phyloP scores from a whole-genome alignment of 129 eudicot genomes.

The Arctium lappa region DNA sequence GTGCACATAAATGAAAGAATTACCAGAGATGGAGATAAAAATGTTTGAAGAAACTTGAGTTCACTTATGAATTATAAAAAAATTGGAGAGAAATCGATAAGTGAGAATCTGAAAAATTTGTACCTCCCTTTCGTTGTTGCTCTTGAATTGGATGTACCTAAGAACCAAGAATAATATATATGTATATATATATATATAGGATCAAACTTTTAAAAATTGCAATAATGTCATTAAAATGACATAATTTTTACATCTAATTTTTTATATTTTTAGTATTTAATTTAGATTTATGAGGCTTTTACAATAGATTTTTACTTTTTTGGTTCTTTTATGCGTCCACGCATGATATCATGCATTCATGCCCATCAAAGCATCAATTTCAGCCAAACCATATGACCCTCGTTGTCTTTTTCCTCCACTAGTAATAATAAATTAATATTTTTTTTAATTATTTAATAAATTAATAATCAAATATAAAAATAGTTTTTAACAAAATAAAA shows the following conservation, averaged over 20 bases:
- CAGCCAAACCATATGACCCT: not conserved
- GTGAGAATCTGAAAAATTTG: too few species aligned
- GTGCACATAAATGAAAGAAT: not conserved
- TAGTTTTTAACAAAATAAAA: too few species aligned
- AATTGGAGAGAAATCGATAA: too few species aligned
- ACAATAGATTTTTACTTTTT: too few species aligned
- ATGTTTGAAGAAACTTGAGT: not conserved
- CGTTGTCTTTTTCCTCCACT: not conserved
- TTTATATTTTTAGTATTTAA: not conserved
- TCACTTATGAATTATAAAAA: not conserved
- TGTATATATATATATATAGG: not conserved
- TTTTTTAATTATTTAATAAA: too few species aligned
- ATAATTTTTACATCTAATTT: not conserved
- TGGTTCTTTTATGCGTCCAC: too few species aligned
- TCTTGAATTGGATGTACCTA: not conserved
- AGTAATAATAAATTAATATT: not conserved
- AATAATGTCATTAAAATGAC: not conserved
- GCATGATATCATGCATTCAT: too few species aligned
- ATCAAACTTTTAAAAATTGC: not conserved
- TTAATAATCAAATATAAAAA: too few species aligned
- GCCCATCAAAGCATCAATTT: not conserved
- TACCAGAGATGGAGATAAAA: not conserved
- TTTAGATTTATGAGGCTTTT: not conserved
- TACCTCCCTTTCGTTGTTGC: constrained; percentile 5
- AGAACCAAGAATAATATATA: not conserved